These are phyloP conservation scores for Beauveria sp. DNA, from an alignment of 2,329 filamentous ascomycete genomes.

Conservation along the genomic window DNA sequence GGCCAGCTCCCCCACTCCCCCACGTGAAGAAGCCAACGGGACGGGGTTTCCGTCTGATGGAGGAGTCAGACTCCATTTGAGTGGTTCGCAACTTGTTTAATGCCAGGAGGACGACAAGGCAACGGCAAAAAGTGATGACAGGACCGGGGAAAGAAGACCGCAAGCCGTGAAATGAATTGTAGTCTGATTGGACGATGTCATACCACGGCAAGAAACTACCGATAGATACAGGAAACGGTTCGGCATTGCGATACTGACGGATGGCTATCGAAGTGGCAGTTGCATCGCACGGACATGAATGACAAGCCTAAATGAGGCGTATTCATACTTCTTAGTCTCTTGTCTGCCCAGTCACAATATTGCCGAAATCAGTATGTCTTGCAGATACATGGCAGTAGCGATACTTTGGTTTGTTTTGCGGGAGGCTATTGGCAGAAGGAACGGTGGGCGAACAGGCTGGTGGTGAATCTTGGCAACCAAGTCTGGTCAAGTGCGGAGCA, in stretches of 20 bases:
- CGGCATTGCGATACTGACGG: not conserved
- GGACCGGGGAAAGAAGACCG: not conserved
- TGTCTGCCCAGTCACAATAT: not conserved
- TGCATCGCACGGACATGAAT: not conserved
- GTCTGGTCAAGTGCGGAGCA: not conserved
- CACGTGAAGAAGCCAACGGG: conserved; percentile 6
- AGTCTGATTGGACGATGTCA: not conserved
- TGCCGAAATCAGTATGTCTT: not conserved
- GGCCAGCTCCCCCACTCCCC: conserved; percentile 5
- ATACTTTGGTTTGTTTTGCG: not conserved
- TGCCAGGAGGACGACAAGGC: not conserved
- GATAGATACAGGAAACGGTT: not conserved
- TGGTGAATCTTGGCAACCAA: not conserved
- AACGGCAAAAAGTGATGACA: not conserved
- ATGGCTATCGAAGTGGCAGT: not conserved
- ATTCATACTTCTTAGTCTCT: not conserved
- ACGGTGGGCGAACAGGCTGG: not conserved
- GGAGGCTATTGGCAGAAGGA: not conserved
- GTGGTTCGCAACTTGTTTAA: not conserved
- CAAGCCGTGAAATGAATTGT: not conserved
- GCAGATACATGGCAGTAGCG: not conserved
- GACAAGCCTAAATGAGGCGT: not conserved
- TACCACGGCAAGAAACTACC: not conserved
- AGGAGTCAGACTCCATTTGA: not conserved
- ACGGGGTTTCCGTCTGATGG: not conserved